Evolutionary conservation across 2,329 filamentous ascomycete species (phyloP).

Genomic region (Trichoderma citrinoviride): DNA sequence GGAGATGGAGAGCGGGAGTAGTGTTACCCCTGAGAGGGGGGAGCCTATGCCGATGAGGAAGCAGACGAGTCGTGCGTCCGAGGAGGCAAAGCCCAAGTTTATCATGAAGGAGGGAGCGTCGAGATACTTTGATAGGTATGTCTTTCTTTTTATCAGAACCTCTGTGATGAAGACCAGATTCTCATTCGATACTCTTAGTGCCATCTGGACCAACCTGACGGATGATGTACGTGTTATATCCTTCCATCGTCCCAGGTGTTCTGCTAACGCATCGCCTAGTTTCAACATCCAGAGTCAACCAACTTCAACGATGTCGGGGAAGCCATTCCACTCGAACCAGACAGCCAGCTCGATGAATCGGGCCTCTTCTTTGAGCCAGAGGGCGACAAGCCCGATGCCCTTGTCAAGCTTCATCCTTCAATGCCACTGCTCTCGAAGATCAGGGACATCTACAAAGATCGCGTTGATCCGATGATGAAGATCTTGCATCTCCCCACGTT

Average conservation of each 20-base stretch:
- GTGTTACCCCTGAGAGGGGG: background rate
- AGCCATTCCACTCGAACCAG: background rate
- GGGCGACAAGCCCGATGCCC: background rate
- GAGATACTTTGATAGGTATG: slow-evolving; percentile 14
- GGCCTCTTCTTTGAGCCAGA: background rate
- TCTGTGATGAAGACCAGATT: too few species aligned
- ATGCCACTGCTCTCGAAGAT: background rate
- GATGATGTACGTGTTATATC: background rate
- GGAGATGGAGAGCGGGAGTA: background rate
- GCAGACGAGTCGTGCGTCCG: background rate
- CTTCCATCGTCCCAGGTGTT: background rate
- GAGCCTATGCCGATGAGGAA: background rate
- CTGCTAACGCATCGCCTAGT: background rate
- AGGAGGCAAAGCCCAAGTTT: background rate
- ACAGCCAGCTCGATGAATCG: background rate
- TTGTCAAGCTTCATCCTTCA: background rate
- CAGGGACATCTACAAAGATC: background rate
- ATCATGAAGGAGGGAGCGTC: slow-evolving; percentile 7
- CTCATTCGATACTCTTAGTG: background rate
- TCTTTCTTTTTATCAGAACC: too few species aligned
- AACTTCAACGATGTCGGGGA: background rate
- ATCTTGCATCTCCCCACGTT: slow-evolving; percentile 15
- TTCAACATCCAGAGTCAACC: background rate
- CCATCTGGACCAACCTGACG: slow-evolving; percentile 1
- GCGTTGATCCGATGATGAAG: slow-evolving; percentile 10